phyloP scores from a whole-genome alignment of 345 rosid genomes.

The Excoecaria cochinchinensis region DNA sequence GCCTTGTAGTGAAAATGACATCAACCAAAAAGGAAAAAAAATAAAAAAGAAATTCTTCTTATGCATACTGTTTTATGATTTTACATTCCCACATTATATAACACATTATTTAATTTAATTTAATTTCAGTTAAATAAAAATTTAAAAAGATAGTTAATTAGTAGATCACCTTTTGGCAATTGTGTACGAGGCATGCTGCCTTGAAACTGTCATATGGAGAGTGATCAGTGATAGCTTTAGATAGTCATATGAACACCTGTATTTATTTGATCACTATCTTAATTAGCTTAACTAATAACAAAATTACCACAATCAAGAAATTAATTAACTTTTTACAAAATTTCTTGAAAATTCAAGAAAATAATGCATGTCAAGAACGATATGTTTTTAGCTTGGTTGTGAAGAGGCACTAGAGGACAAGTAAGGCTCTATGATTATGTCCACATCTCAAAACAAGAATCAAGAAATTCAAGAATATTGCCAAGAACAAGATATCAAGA shows the following conservation, averaged over 20 bases:
- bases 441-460: background rate
- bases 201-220: conserved; percentile 17
- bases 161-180: conserved; percentile 8
- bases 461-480: background rate
- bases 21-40: too few relatives aligned
- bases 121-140: background rate
- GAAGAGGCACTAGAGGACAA: background rate
- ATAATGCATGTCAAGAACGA: background rate
- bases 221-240: background rate
- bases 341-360: background rate
- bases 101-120: background rate
- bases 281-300: background rate
- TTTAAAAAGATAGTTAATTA: background rate
- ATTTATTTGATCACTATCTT: background rate
- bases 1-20: background rate
- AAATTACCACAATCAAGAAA: background rate
- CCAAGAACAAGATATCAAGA: background rate
- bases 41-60: background rate
- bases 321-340: background rate
- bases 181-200: conserved; percentile 16
- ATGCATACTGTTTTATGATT: background rate
- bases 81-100: too few relatives aligned
- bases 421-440: background rate
- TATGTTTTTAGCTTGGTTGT: background rate
- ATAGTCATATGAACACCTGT: conserved; percentile 11